Evolutionary conservation across 345 rosid genomes (phyloP).

Genomic region (Rhodamnia argentea): DNA sequence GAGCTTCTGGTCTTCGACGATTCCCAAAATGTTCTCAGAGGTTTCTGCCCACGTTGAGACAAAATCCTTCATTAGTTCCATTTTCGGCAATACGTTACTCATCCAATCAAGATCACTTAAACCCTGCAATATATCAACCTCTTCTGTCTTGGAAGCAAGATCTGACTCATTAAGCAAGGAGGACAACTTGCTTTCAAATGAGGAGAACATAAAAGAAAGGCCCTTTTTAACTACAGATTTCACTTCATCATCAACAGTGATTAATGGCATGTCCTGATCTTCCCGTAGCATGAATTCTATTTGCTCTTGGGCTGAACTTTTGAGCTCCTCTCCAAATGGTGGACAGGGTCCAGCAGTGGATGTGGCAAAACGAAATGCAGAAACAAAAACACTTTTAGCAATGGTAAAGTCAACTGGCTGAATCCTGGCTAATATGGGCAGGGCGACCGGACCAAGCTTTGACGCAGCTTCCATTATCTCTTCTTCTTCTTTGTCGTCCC

Average conservation of each 20-base stretch:
- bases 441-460: conserved; percentile 28
- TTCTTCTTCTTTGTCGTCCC: conserved; percentile 43
- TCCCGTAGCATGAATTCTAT: conserved; percentile 79
- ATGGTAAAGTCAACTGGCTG: conserved; percentile 37
- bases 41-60: conserved; percentile 56
- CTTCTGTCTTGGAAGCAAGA: conserved; percentile 17
- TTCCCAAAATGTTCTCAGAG: conserved; percentile 36
- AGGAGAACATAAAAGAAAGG: conserved; percentile 37
- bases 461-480: conserved; percentile 18
- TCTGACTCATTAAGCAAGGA: conserved; percentile 30
- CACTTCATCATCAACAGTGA: conserved; percentile 59
- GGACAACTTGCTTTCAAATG: conserved; percentile 40
- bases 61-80: conserved; percentile 78
- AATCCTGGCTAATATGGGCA: conserved; percentile 48
- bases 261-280: conserved; percentile 46
- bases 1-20: conserved; percentile 49
- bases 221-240: conserved; percentile 48
- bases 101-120: conserved; percentile 75
- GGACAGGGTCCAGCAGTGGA: conserved; percentile 39
- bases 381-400: conserved; percentile 52
- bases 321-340: conserved; percentile 59
- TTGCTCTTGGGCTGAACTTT: conserved; percentile 79
- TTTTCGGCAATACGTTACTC: conserved; percentile 57
- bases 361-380: conserved; percentile 76
- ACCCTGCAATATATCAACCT: conserved; percentile 22